Conservation (phyloP, 208 protist species). For the Balamuthia mandrillaris region DNA sequence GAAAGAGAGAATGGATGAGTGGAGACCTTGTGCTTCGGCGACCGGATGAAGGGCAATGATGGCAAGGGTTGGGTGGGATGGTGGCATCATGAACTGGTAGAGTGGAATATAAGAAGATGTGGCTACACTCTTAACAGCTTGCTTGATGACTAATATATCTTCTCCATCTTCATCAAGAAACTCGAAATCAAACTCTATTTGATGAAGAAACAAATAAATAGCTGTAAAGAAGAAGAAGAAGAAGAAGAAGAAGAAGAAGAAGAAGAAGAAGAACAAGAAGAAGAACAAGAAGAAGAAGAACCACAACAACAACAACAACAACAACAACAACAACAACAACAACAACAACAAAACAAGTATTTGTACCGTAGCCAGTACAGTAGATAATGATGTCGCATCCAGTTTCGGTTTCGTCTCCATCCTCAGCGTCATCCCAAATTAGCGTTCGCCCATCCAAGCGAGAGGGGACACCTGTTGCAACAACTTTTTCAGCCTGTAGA, state of each 20-base stretch:
- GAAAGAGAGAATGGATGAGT: background rate
- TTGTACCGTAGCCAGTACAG: background rate
- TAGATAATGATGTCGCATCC: background rate
- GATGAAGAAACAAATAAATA: too few species aligned
- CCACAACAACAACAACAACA: too few species aligned
- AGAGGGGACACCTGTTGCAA: background rate
- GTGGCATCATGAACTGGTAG: background rate
- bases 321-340: too few species aligned
- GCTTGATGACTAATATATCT: background rate
- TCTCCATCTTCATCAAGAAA: background rate
- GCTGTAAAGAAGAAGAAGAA: background rate
- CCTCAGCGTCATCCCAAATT: background rate
- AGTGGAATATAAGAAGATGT: slow-evolving; percentile 5
- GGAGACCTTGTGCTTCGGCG: background rate
- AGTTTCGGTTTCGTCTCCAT: too few species aligned
- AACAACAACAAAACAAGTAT: background rate
- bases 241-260: background rate
- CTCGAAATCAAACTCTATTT: background rate
- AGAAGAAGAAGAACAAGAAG: too few species aligned
- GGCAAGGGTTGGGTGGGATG: background rate
- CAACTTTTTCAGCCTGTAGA: background rate
- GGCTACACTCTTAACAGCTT: background rate
- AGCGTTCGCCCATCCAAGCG: background rate
- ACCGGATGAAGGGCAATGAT: background rate
- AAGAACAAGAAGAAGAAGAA: too few species aligned